Base-by-base conservation (phyloP, 345 rosid genomes). In the Brassica incana region DNA sequence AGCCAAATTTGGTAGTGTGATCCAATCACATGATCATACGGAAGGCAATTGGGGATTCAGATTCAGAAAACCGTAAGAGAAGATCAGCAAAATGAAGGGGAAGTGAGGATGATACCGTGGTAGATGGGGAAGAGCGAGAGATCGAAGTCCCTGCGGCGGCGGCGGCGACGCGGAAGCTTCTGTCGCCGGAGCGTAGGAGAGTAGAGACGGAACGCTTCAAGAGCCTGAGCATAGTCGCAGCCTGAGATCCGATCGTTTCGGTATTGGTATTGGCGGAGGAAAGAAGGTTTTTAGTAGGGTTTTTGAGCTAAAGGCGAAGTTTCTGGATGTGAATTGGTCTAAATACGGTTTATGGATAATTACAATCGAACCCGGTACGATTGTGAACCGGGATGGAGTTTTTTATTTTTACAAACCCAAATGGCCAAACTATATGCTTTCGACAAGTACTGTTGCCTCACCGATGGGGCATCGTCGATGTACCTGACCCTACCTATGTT, bases 121-220 rank as follows among this genome's bases (percentile, higher is more conserved):
- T 38, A 58, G 77, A 16, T 68, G 64, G 85, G 73, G 74, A 63
- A 32, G 90, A 80, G 79, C 68, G 74, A 16, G 18, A 16, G 18
- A 78, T 8, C 23, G 89, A 72, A 45, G 86, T 77, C 3, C 58
- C 58, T 14, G 86, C 86, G 30, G 85, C 68, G 18, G 25, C 18
- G 18, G 84, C 69, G 30, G 80, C 77, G 77, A 23, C 69, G 16
- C 84, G 84, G 87, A 58, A 56, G 69, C 81, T 75, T 7, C 86
- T 43, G 78, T 87, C 78, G 8, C 85, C 81, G 70, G 77, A 48
- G 76, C 91, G 85, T 15, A 92, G 76, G 74, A 88, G 10, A 35
- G 89, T 63, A 36, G 94, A 89, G 65, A 89, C 85, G 4, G 97
- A 87, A 69, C 94, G 97, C 83, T 85, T 84, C 0, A 91, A 84